These are phyloP conservation scores for Hemisphaericaspora subhashii DNA, from an alignment of 1,139 yeast genomes.

Conservation along the genomic window DNA sequence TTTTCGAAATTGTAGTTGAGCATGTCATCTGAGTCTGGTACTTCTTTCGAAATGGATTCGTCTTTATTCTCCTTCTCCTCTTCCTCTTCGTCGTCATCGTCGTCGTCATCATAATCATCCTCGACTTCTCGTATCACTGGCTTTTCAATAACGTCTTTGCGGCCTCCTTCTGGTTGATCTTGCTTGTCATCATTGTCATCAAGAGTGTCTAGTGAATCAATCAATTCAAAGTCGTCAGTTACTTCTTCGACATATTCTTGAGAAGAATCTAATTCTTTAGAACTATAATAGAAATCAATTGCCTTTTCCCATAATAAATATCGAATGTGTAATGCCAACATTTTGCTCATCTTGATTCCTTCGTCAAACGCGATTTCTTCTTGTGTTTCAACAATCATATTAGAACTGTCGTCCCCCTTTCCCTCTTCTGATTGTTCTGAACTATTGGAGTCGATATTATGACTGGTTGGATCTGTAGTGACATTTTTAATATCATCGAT, in stretches of 20 bases:
- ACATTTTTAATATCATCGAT: constrained; percentile 13
- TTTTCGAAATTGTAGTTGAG: constrained; percentile 25
- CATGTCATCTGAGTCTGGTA: constrained; percentile 5
- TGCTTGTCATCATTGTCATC: constrained; percentile 21
- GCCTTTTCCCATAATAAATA: constrained; percentile 77
- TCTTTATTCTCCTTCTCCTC: constrained; percentile 16
- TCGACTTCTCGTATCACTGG: constrained; percentile 33
- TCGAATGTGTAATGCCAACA: constrained; percentile 62
- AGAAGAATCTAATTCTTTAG: constrained; percentile 30
- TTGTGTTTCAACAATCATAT: constrained; percentile 9
- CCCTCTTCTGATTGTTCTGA: constrained; percentile 6
- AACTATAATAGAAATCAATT: constrained; percentile 50
- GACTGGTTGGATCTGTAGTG: neutral
- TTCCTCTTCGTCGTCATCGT: constrained; percentile 34
- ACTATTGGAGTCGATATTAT: neutral
- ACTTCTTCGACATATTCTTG: constrained; percentile 31
- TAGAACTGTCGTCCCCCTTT: constrained; percentile 1
- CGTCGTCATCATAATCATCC: constrained; percentile 44
- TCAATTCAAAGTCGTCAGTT: constrained; percentile 38
- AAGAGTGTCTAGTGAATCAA: constrained; percentile 31
- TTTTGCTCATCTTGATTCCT: constrained; percentile 50
- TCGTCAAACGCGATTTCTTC: constrained; percentile 40
- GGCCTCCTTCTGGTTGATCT: constrained; percentile 20
- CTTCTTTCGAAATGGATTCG: neutral
- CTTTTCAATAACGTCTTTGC: constrained; percentile 20